Evolutionary conservation across 306 rosid species (phyloP), one percentile per base, ranked within the genome.

Genomic region (Lablab purpureus): DNA sequence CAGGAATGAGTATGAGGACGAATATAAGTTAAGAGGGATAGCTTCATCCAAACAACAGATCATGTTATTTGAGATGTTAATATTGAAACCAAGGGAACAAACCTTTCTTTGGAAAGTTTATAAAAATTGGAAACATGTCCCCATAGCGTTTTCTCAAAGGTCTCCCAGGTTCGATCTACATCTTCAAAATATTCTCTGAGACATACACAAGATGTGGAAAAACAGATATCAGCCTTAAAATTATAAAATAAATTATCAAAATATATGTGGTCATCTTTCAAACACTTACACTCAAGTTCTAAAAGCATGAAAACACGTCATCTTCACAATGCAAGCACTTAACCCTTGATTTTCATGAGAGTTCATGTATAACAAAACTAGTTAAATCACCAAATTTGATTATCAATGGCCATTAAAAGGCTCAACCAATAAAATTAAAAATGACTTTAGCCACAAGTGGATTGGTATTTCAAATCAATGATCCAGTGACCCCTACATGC

Each of bases 91-190:
- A 63, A n/a, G 58, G 70, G 84, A 43, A 86, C 81, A 23, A 77
- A 95, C 98, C 99, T 95, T 89, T 95, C 97, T 82, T 91, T 95
- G 74, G 98, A 91, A 71, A 90, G 98, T 83, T 95, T 92, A 79
- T 89, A 93, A 82, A 90, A 90, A 90, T 95, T 95, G 80, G 90
- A 83, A 81, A 92, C 15, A 70, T 92, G 99, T 58, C 86, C 93
- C 98, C 99, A 95, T 54, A 95, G 86, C 43, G 94, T 88, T 89
- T 86, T 92, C 90, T 95, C 99, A 90, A 95, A 95, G 77, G 89
- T 90, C 85, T 95, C 99, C 99, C 99, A 92, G 7, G 97, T 90
- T 82, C 41, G 89, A 81, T 95, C 99, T 30, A 95, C 97, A 34
- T 95, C 99, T 90, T 95, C 98, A 85, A 93, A 95, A 87, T 95